A percentile compares a stretch with the other conserved stretches of the same genome.
Conservation (phyloP, 192 early-diverging fungal genomes). For the Podochytrium sp. region DNA sequence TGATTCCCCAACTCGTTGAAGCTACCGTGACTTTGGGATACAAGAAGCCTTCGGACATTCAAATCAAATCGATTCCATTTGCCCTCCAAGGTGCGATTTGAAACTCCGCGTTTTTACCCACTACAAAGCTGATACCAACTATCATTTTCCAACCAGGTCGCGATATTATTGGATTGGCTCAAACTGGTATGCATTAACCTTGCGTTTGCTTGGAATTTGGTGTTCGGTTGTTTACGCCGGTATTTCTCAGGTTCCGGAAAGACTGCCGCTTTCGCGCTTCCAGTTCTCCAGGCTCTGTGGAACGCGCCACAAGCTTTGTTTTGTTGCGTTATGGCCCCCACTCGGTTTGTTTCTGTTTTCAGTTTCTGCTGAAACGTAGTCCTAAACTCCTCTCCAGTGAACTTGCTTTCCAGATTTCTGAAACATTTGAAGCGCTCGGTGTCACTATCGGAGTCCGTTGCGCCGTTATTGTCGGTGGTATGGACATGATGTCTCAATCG, state of each 20-base stretch:
- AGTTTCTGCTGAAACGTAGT: neutral
- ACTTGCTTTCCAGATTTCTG: conserved; percentile 92
- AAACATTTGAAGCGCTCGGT: conserved; percentile 90
- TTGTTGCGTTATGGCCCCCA: conserved; percentile 96
- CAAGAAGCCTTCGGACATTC: conserved; percentile 90
- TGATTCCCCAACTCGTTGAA: conserved; percentile 86
- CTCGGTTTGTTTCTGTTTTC: conserved; percentile 56
- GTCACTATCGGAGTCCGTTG: conserved; percentile 90
- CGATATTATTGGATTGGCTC: conserved; percentile 97
- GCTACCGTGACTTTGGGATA: conserved; percentile 88
- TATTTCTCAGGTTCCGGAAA: conserved; percentile 85
- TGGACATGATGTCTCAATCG: conserved; percentile 96
- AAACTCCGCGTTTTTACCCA: neutral
- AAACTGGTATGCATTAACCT: conserved; percentile 63
- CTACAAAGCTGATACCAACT: neutral
- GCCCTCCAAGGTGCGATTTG: conserved; percentile 71
- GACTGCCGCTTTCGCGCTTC: conserved; percentile 92
- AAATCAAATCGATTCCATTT: conserved; percentile 87
- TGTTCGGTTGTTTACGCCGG: conserved; percentile 63
- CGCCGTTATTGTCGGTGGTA: conserved; percentile 91
- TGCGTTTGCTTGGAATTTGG: too few species aligned
- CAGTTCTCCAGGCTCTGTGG: conserved; percentile 90
- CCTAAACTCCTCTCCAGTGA: conserved; percentile 59
- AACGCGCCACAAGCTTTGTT: conserved; percentile 86
- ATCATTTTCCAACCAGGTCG: conserved; percentile 51